phyloP scores from a whole-genome alignment of 2,329 filamentous ascomycete genomes.

The Apiospora arundinis region DNA sequence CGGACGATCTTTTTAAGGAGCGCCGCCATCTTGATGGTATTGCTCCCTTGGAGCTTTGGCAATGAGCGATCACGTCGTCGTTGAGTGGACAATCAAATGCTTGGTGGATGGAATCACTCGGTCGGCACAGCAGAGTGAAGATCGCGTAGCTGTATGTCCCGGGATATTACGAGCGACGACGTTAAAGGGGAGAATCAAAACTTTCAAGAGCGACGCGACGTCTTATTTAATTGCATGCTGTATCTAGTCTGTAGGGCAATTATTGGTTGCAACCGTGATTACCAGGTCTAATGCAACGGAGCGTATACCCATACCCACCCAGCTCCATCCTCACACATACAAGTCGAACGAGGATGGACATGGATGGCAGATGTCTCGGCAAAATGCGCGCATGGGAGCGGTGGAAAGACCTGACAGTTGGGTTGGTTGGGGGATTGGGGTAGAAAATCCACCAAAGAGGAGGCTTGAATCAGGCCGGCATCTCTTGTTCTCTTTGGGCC shows the following conservation, averaged over 20 bases:
- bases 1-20: constrained; percentile 52
- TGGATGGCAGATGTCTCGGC: constrained; percentile 27
- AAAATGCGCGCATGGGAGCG: constrained; percentile 28
- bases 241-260: not conserved
- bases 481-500: not conserved
- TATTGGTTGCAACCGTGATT: not conserved
- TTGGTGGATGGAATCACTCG: not conserved
- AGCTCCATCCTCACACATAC: not conserved
- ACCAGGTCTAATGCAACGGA: not conserved
- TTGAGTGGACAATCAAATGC: not conserved
- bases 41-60: not conserved
- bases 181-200: not conserved
- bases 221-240: not conserved
- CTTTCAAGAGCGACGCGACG: not conserved
- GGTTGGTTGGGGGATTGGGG: not conserved
- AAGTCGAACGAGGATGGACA: not conserved
- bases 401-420: constrained; percentile 21
- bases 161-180: not conserved
- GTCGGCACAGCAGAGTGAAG: not conserved
- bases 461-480: not conserved
- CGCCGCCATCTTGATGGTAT: constrained; percentile 18
- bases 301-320: not conserved
- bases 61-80: not conserved
- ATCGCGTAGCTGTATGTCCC: not conserved
- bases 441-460: constrained; percentile 13